Percentiles rank a stretch among this genome's conserved stretches.
phyloP scores from a whole-genome alignment of 1,284 basidiomycete species.

The Cutaneotrichosporon sp. region DNA sequence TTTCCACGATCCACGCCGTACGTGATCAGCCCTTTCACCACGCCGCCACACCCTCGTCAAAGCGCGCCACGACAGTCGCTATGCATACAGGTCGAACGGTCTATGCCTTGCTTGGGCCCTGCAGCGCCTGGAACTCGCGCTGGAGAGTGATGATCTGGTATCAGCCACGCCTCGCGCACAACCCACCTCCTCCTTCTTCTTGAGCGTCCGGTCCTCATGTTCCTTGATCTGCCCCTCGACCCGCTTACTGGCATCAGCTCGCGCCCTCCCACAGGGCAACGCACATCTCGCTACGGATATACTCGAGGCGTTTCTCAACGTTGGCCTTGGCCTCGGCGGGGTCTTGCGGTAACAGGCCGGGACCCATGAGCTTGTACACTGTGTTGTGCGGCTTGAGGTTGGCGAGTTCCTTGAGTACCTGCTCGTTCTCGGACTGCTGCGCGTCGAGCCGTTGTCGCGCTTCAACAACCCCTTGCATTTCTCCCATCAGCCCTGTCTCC shows the following conservation, averaged over 20 bases:
- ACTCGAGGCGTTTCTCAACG: conserved; percentile 85
- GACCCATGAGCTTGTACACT: conserved; percentile 89
- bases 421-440: conserved; percentile 85
- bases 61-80: neutral
- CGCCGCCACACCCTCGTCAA: neutral
- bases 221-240: conserved; percentile 75
- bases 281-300: conserved; percentile 85
- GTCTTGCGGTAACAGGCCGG: conserved; percentile 86
- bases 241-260: conserved; percentile 58
- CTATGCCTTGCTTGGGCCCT: conserved; percentile 24
- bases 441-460: conserved; percentile 76
- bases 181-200: conserved; percentile 69
- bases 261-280: conserved; percentile 33
- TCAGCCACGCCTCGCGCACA: neutral
- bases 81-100: conserved; percentile 6
- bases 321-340: conserved; percentile 79
- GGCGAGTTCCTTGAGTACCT: conserved; percentile 88
- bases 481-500: conserved; percentile 37
- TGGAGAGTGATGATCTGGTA: conserved; percentile 40
- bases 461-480: conserved; percentile 67
- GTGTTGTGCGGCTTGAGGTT: conserved; percentile 68
- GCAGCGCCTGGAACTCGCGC: conserved; percentile 42
- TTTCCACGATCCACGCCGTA: too few species aligned
- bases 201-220: conserved; percentile 63
- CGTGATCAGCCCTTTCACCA: neutral